Conservation (phyloP, 225 moss, liverwort and hornwort genomes). For the Physcomitrellopsis africana region DNA sequence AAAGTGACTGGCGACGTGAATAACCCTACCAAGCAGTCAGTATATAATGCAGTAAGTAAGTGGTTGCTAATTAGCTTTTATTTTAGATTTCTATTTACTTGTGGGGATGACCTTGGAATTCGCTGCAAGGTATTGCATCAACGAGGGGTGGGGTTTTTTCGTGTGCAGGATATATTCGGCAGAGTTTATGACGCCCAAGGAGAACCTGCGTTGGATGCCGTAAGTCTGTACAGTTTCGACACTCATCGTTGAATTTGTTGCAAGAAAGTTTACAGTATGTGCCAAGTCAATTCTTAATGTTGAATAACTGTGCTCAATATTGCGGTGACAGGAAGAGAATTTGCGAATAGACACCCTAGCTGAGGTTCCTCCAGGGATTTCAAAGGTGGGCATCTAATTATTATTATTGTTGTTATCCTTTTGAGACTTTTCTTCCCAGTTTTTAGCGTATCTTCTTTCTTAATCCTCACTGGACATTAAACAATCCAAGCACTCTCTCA, state of each 20-base stretch:
- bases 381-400: slow-evolving; percentile 46
- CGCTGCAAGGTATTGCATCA: not conserved
- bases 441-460: not conserved
- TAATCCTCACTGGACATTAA: not conserved
- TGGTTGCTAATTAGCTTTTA: not conserved
- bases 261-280: not conserved
- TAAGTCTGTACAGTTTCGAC: slow-evolving; percentile 35
- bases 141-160: slow-evolving; percentile 12
- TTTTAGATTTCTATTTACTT: not conserved
- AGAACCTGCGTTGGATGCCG: slow-evolving; percentile 73
- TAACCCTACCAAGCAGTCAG: slow-evolving; percentile 66
- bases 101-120: not conserved
- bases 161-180: slow-evolving; percentile 68
- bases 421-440: not conserved
- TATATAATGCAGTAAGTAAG: slow-evolving; percentile 69
- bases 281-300: slow-evolving; percentile 3
- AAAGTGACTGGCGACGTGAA: slow-evolving; percentile 67
- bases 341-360: slow-evolving; percentile 68
- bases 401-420: not conserved
- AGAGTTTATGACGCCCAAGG: slow-evolving; percentile 78
- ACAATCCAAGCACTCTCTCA: not conserved
- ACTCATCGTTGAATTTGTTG: slow-evolving; percentile 1
- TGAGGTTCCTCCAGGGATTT: slow-evolving; percentile 72
- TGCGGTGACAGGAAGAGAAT: slow-evolving; percentile 63
- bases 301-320: slow-evolving; percentile 6